These are phyloP conservation scores for Gigaspora rosea DNA, from an alignment of 192 early-diverging fungal species.

Conservation along the genomic window DNA sequence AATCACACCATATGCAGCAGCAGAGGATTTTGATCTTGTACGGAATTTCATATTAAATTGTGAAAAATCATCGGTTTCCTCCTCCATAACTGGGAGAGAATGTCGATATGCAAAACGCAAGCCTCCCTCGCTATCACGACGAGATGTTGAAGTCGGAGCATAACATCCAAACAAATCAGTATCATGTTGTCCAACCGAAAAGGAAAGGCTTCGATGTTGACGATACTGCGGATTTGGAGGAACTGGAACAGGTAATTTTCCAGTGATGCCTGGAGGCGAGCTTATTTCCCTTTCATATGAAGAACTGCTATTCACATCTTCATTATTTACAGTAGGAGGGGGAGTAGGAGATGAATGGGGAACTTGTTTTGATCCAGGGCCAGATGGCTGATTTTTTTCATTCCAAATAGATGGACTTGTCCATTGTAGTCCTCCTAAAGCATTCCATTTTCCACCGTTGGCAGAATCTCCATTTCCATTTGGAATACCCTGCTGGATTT, in stretches of 20 bases:
- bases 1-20: constrained; percentile 64
- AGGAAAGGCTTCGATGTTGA: constrained; percentile 63
- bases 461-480: constrained; percentile 27
- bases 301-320: constrained; percentile 21
- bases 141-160: constrained; percentile 19
- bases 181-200: constrained; percentile 59
- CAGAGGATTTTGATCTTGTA: constrained; percentile 64
- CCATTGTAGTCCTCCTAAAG: constrained; percentile 58
- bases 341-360: constrained; percentile 34
- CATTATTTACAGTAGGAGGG: constrained; percentile 24
- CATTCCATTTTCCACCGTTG: constrained; percentile 44
- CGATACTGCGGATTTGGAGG: constrained; percentile 51
- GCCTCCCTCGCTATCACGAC: constrained; percentile 45
- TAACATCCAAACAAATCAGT: constrained; percentile 46
- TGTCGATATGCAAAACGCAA: constrained; percentile 40
- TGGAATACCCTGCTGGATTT: constrained; percentile 16
- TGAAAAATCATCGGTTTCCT: constrained; percentile 52
- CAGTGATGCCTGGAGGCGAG: constrained; percentile 45
- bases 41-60: constrained; percentile 44
- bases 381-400: constrained; percentile 34
- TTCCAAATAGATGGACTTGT: constrained; percentile 46
- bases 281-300: constrained; percentile 39
- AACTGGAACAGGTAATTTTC: constrained; percentile 40
- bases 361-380: constrained; percentile 29
- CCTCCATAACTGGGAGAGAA: constrained; percentile 52